phyloP scores from a whole-genome alignment of 2,329 filamentous ascomycete genomes.

The Colletotrichum salicis region DNA sequence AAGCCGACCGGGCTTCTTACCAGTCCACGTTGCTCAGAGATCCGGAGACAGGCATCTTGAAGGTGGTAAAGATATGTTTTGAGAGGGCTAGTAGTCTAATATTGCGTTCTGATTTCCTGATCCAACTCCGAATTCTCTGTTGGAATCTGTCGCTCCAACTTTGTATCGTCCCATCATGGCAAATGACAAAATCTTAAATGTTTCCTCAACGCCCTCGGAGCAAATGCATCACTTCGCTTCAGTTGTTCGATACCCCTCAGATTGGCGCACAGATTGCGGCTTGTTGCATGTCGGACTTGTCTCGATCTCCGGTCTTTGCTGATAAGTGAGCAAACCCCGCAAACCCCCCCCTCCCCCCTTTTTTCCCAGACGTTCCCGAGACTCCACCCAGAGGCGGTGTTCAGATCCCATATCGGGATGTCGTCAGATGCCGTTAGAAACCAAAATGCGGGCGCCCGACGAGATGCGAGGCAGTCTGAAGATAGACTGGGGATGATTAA shows the following conservation, averaged over 20 bases:
- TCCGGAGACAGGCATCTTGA: slow-evolving; percentile 44
- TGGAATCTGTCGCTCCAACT: slow-evolving; percentile 9
- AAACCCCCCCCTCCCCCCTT: neutral
- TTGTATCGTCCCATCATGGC: slow-evolving; percentile 9
- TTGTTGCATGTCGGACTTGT: neutral
- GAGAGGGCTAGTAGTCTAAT: slow-evolving; percentile 30
- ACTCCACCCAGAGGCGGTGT: slow-evolving; percentile 24
- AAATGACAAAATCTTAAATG: slow-evolving; percentile 30
- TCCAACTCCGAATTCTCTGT: slow-evolving; percentile 9
- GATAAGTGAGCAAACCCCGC: slow-evolving; percentile 34
- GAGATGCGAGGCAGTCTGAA: slow-evolving; percentile 1
- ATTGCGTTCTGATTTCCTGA: slow-evolving; percentile 1
- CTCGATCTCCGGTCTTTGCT: slow-evolving; percentile 30
- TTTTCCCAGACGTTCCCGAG: slow-evolving; percentile 2
- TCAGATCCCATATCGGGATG: slow-evolving; percentile 13
- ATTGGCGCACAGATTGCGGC: slow-evolving; percentile 6
- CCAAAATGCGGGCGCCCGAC: neutral
- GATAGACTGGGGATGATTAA: neutral
- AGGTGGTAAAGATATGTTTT: slow-evolving; percentile 9
- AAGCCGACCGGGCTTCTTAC: slow-evolving; percentile 39
- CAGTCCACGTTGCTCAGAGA: slow-evolving; percentile 46
- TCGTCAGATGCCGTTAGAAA: neutral
- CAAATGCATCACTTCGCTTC: slow-evolving; percentile 22
- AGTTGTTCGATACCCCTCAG: slow-evolving; percentile 23
- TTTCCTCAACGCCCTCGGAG: slow-evolving; percentile 15